These are phyloP conservation scores for Deinandra increscens DNA, from an alignment of 129 eudicot genomes.

Conservation along the genomic window DNA sequence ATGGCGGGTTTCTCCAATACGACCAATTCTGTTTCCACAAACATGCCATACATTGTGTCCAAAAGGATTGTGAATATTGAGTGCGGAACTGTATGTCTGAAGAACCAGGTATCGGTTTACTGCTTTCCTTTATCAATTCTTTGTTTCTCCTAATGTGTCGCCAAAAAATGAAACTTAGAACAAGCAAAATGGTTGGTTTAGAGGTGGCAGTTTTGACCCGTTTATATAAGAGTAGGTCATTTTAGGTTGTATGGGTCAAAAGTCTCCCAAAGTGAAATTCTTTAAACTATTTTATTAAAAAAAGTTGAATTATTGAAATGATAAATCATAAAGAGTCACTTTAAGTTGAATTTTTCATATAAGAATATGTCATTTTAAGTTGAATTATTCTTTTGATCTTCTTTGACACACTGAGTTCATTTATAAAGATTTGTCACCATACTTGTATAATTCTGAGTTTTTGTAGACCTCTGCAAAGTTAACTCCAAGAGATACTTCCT, in stretches of 20 bases:
- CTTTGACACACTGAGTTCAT: background rate
- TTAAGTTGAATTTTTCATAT: too few species aligned
- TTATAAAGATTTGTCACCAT: constrained; percentile 2
- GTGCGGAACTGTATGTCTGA: constrained; percentile 58
- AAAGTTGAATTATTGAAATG: background rate
- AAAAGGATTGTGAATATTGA: constrained; percentile 66
- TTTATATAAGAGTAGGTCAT: background rate
- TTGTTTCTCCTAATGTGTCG: constrained; percentile 66
- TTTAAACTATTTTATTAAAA: background rate
- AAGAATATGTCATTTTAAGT: too few species aligned
- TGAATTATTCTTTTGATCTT: background rate
- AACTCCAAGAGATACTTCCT: constrained; percentile 59
- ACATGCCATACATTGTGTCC: constrained; percentile 83
- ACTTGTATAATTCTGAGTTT: constrained; percentile 74
- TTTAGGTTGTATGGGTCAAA: background rate
- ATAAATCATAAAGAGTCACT: too few species aligned
- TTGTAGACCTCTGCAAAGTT: constrained; percentile 61
- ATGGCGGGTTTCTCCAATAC: constrained; percentile 83
- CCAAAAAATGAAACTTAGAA: background rate
- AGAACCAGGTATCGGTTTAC: constrained; percentile 67
- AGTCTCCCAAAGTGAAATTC: background rate
- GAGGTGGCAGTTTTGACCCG: background rate
- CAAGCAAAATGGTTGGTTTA: background rate
- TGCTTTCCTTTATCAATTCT: constrained; percentile 59
- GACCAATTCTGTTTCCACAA: constrained; percentile 92